Evolutionary conservation across 1,139 yeast species (phyloP).

Genomic region (Tardiomyces digboiensis): DNA sequence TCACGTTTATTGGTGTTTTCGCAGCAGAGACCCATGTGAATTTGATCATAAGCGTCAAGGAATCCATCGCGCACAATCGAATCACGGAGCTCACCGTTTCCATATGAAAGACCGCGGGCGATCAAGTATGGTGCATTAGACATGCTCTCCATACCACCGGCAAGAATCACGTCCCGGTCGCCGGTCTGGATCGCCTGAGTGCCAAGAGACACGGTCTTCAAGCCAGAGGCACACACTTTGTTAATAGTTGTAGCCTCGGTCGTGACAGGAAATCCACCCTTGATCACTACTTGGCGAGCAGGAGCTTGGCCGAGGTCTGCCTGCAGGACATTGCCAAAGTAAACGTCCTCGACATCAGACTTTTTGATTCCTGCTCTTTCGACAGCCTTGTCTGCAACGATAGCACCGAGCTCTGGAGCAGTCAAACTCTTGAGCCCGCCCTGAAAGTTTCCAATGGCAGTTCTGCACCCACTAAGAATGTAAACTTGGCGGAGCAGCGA

Average conservation of each 20-base stretch:
- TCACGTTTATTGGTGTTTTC: conserved; percentile 52
- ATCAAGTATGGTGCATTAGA: conserved; percentile 43
- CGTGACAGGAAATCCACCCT: conserved; percentile 45
- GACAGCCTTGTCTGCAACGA: conserved; percentile 47
- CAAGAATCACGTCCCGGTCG: conserved; percentile 43
- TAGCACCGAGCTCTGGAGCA: conserved; percentile 47
- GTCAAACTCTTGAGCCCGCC: conserved; percentile 41
- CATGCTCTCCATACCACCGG: conserved; percentile 61
- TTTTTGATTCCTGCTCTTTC: conserved; percentile 43
- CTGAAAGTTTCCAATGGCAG: conserved; percentile 52
- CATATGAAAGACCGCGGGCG: conserved; percentile 41
- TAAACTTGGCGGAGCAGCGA: conserved; percentile 27
- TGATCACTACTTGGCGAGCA: conserved; percentile 52
- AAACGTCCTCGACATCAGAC: conserved; percentile 42
- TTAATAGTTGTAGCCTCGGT: conserved; percentile 49
- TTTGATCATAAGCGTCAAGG: conserved; percentile 43
- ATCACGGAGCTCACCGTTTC: conserved; percentile 40
- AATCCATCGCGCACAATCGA: conserved; percentile 50
- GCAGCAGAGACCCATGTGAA: conserved; percentile 55
- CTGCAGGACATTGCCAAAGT: conserved; percentile 50
- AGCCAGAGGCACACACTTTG: conserved; percentile 56
- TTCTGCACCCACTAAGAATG: conserved; percentile 46
- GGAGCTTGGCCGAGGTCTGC: conserved; percentile 56
- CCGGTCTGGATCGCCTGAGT: conserved; percentile 48
- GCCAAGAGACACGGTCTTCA: conserved; percentile 46